These are phyloP conservation scores for Botrytis deweyae DNA, from an alignment of 2,329 filamentous ascomycete genomes.

Conservation along the genomic window DNA sequence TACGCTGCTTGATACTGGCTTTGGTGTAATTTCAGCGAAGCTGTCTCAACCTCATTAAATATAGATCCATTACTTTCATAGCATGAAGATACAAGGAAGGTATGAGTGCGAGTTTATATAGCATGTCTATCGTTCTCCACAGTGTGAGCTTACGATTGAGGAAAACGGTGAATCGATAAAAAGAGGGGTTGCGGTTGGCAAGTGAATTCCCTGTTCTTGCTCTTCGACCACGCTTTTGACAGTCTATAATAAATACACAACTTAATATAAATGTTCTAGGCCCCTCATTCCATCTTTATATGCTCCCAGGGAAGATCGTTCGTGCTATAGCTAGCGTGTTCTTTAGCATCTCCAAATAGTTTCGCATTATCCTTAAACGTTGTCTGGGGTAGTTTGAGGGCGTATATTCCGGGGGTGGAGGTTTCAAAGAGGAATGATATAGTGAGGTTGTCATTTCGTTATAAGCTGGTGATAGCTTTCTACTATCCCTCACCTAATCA, in stretches of 20 bases:
- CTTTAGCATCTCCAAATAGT: not conserved
- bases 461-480: not conserved
- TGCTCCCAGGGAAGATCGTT: rapidly evolving
- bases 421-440: not conserved
- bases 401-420: not conserved
- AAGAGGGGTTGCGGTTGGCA: not conserved
- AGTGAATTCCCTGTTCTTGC: not conserved
- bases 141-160: not conserved
- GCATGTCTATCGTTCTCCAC: not conserved
- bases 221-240: not conserved
- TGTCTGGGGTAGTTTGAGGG: not conserved
- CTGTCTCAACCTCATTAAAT: not conserved
- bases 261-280: not conserved
- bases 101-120: not conserved
- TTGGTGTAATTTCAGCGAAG: not conserved
- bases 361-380: not conserved
- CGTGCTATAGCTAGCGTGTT: not conserved
- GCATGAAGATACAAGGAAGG: not conserved
- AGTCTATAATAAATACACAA: not conserved
- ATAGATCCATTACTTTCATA: too few species aligned
- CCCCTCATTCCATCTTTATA: rapidly evolving
- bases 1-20: not conserved
- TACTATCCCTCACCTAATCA: not conserved
- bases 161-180: too few species aligned
- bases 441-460: not conserved